Conservation (phyloP, 306 rosid species). For the Urtica urens region DNA sequence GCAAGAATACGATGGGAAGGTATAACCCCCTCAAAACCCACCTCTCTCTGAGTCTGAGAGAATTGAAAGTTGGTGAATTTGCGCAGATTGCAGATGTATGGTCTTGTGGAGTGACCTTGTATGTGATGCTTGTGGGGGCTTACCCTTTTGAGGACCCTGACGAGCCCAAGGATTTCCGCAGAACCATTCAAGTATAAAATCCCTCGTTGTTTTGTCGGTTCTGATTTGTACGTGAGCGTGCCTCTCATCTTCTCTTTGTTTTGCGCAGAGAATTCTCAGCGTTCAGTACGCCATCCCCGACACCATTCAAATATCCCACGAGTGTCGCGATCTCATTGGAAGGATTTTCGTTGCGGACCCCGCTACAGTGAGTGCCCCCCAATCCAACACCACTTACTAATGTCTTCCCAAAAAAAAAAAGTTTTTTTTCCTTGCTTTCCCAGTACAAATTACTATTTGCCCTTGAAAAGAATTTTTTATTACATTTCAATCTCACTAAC, state of each 20-base stretch:
- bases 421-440: too few relatives aligned
- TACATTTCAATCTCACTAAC: too few relatives aligned
- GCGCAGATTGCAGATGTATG: constrained; percentile 96
- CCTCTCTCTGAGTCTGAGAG: too few relatives aligned
- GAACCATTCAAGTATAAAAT: constrained; percentile 59
- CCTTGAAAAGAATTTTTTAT: too few relatives aligned
- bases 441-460: too few relatives aligned
- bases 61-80: too few relatives aligned
- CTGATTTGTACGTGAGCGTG: constrained; percentile 4
- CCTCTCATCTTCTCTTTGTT: constrained; percentile 19
- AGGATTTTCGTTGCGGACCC: constrained; percentile 81
- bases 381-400: too few relatives aligned
- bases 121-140: constrained; percentile 79
- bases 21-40: too few relatives aligned
- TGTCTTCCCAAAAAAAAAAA: too few relatives aligned
- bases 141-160: constrained; percentile 94
- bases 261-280: constrained; percentile 58
- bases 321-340: constrained; percentile 66
- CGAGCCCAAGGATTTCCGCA: constrained; percentile 77
- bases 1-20: constrained; percentile 97
- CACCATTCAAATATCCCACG: constrained; percentile 48
- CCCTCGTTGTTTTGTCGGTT: background rate
- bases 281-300: constrained; percentile 87
- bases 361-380: constrained; percentile 36
- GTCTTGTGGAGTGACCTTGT: constrained; percentile 95